phyloP scores from a whole-genome alignment of 2,329 filamentous ascomycete species.

The Fusarium scirpi region DNA sequence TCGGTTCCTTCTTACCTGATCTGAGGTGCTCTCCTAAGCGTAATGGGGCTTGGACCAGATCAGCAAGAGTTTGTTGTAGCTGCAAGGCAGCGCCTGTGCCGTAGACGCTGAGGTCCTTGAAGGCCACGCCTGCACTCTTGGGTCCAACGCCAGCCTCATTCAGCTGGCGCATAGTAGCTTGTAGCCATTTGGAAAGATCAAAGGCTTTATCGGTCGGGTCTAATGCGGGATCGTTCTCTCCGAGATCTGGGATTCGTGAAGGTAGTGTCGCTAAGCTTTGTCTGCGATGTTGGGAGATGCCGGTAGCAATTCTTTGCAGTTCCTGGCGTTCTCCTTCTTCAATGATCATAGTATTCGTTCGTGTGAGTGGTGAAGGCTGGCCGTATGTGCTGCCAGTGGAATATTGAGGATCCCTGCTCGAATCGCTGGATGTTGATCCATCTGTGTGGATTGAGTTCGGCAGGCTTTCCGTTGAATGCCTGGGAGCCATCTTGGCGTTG shows the following conservation, averaged over 20 bases:
- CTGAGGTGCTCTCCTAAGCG: slow-evolving; percentile 8
- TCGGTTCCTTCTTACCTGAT: slow-evolving; percentile 10
- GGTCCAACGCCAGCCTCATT: slow-evolving; percentile 3
- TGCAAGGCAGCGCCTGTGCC: slow-evolving; percentile 53
- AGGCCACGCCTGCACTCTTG: slow-evolving; percentile 52
- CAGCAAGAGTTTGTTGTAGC: slow-evolving; percentile 56
- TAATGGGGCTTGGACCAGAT: not conserved
- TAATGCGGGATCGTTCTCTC: slow-evolving; percentile 4
- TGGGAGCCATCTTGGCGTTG: slow-evolving; percentile 5
- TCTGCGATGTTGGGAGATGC: slow-evolving; percentile 15
- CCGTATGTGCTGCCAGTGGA: not conserved
- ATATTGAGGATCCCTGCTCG: not conserved
- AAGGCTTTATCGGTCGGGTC: slow-evolving; percentile 23
- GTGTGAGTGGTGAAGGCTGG: not conserved
- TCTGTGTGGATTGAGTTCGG: not conserved
- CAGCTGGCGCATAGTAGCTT: slow-evolving; percentile 14
- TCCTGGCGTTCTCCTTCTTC: slow-evolving; percentile 21
- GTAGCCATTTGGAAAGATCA: slow-evolving; percentile 28
- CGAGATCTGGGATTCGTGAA: not conserved
- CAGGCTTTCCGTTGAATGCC: slow-evolving; percentile 1
- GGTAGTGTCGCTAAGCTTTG: slow-evolving; percentile 2
- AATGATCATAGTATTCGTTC: slow-evolving; percentile 19
- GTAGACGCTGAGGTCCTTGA: slow-evolving; percentile 58
- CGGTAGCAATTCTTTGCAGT: slow-evolving; percentile 21
- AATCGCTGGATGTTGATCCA: slow-evolving; percentile 7